These are phyloP conservation scores for Lithocarpus polystachyus DNA, from an alignment of 306 rosid genomes.

Conservation along the genomic window DNA sequence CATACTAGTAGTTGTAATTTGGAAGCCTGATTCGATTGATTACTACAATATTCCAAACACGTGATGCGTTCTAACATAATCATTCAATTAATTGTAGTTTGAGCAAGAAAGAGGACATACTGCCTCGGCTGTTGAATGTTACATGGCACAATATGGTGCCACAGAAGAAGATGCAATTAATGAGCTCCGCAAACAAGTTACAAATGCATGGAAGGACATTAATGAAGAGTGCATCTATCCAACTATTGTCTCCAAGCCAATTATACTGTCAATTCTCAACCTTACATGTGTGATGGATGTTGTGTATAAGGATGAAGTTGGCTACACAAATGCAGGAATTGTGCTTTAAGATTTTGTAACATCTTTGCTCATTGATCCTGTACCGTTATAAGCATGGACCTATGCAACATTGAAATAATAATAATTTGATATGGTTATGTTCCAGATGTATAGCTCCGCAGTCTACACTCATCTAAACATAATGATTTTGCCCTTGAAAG, in stretches of 20 bases:
- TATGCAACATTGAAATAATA: background rate
- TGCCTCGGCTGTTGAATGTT: slow-evolving; percentile 29
- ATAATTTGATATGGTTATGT: no score
- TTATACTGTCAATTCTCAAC: slow-evolving; percentile 32
- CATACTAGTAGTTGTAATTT: background rate
- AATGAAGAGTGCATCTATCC: slow-evolving; percentile 34
- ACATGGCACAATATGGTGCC: slow-evolving; percentile 16
- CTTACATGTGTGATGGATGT: slow-evolving; percentile 25
- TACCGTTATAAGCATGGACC: background rate
- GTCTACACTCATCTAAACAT: no score
- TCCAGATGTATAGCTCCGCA: no score
- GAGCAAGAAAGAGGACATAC: slow-evolving; percentile 31
- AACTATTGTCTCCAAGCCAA: slow-evolving; percentile 17
- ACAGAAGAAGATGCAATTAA: background rate
- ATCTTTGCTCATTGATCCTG: background rate
- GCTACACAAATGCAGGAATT: background rate
- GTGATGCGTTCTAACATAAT: background rate
- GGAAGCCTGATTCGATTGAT: background rate
- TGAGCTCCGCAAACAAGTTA: background rate
- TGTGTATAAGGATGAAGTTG: background rate
- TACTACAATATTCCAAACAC: background rate
- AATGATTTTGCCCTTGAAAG: no score
- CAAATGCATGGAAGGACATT: slow-evolving; percentile 36
- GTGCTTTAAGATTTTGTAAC: background rate
- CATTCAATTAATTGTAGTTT: background rate